Base-by-base conservation (phyloP, 345 rosid genomes). In the Populus pruinosa region DNA sequence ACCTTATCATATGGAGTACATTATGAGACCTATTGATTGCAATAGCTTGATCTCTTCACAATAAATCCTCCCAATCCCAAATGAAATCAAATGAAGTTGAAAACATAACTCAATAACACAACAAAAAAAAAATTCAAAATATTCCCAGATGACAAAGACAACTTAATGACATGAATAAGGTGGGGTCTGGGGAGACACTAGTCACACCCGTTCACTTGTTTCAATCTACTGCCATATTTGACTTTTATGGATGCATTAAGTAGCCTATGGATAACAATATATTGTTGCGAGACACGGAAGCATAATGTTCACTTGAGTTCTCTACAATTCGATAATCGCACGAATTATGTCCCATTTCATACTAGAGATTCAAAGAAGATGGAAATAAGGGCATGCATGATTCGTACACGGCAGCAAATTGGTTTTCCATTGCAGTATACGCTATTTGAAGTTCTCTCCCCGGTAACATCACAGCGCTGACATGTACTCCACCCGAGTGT, bases 121-220 rank as follows among this genome's bases (percentile, higher is more conserved):
- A 33, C 23, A 31, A 8, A 43, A 44, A 43, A 44, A 27, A 38
- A 1, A 53, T 8, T 36, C 8, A 66, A 71, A 69, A 71, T 68
- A 41, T 72, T 75, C 74, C 17, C 55, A 29, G 49, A 70, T 5
- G 67, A 74, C 10, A 61, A 17, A 10, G 36, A 53, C 75, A 78
- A 62, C 79, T 73, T 74, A 66, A 11, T 56, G 65, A 31, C 59
- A 64, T 64, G 29, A 62, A 75, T 4, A 3, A 12, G 44, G 62
- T 36, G 72, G 72, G 61, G 36, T 64, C 66, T n/a, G 63, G 23
- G 20, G 39, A 67, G 72, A 66, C 31, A 66, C 65, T 8, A 49
- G 21, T 14, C 64, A 14, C 1, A 0, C 53, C 36, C 49, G 8
- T 62, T 25, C 56, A 25, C 29, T 13, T 25, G 6, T 68, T 55